Percentiles rank a stretch among this genome's conserved stretches.
phyloP scores from a whole-genome alignment of 2,329 filamentous ascomycete species.

The Fusarium sororula region DNA sequence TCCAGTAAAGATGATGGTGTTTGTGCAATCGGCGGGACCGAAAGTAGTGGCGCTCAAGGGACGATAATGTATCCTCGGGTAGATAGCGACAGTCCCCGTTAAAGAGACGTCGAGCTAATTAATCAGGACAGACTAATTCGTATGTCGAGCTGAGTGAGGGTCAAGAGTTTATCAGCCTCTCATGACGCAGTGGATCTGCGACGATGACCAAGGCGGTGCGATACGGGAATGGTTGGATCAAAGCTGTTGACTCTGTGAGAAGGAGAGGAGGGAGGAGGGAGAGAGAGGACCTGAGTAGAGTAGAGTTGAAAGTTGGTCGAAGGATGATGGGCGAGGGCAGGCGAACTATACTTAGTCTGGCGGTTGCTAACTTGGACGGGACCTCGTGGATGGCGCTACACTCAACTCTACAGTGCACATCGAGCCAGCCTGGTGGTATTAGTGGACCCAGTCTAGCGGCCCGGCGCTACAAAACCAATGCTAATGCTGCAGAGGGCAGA shows the following conservation, averaged over 20 bases:
- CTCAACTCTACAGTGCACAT: constrained; percentile 27
- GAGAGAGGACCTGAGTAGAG: background rate
- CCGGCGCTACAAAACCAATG: constrained; percentile 32
- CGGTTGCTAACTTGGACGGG: constrained; percentile 34
- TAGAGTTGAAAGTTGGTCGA: constrained; percentile 22
- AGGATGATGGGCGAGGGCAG: constrained; percentile 34
- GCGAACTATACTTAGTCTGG: constrained; percentile 39
- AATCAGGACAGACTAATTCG: background rate
- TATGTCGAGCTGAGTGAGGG: background rate
- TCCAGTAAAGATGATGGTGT: constrained; percentile 1
- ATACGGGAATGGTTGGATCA: constrained; percentile 3
- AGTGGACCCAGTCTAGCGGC: constrained; percentile 39
- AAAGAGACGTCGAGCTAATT: constrained; percentile 11
- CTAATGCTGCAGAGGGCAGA: constrained; percentile 32
- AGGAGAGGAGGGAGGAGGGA: constrained; percentile 18
- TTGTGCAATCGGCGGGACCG: constrained; percentile 13
- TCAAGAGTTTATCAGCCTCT: constrained; percentile 24
- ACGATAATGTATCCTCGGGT: constrained; percentile 11
- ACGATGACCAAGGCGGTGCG: constrained; percentile 5
- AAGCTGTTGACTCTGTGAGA: constrained; percentile 1
- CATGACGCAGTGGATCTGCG: constrained; percentile 29
- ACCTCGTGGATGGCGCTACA: constrained; percentile 27
- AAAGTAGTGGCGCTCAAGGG: constrained; percentile 17
- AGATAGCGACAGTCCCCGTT: constrained; percentile 19
- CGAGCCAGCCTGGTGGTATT: constrained; percentile 40